Conservation (phyloP, 768 basidiomycete genomes). For the Phanerochaete sordida region DNA sequence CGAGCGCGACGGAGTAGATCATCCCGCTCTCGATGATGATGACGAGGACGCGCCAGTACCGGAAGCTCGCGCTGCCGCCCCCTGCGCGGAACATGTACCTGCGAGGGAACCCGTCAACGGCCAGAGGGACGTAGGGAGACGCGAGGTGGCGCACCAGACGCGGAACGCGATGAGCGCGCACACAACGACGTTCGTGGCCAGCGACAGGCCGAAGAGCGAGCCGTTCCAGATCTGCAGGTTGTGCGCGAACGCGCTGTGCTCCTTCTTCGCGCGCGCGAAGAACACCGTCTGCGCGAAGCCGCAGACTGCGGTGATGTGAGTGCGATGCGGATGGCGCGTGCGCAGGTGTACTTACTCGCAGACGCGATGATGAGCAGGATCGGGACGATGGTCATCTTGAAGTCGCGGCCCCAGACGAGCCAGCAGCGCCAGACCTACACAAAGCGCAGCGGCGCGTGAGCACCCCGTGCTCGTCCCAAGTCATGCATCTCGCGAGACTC, state of each 20-base stretch:
- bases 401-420: constrained; percentile 31
- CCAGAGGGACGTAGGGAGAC: not conserved
- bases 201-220: constrained; percentile 31
- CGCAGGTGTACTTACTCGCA: constrained; percentile 21
- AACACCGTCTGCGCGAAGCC: constrained; percentile 30
- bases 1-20: constrained; percentile 28
- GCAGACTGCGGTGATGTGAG: constrained; percentile 18
- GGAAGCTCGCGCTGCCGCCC: constrained; percentile 16
- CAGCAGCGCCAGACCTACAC: constrained; percentile 30
- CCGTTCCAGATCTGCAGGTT: constrained; percentile 32
- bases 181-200: constrained; percentile 31
- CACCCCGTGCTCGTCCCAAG: no score
- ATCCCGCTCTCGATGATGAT: constrained; percentile 30
- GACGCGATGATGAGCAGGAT: constrained; percentile 30
- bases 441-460: no score
- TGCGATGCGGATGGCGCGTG: not conserved
- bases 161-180: constrained; percentile 31
- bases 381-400: constrained; percentile 28
- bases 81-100: constrained; percentile 23
- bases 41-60: constrained; percentile 26
- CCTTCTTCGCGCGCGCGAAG: constrained; percentile 24
- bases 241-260: constrained; percentile 31
- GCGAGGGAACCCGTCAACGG: not conserved
- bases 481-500: no score
- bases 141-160: constrained; percentile 24